These are phyloP conservation scores for Passalora sequoiae DNA, from an alignment of 2,329 filamentous ascomycete species.

Conservation along the genomic window DNA sequence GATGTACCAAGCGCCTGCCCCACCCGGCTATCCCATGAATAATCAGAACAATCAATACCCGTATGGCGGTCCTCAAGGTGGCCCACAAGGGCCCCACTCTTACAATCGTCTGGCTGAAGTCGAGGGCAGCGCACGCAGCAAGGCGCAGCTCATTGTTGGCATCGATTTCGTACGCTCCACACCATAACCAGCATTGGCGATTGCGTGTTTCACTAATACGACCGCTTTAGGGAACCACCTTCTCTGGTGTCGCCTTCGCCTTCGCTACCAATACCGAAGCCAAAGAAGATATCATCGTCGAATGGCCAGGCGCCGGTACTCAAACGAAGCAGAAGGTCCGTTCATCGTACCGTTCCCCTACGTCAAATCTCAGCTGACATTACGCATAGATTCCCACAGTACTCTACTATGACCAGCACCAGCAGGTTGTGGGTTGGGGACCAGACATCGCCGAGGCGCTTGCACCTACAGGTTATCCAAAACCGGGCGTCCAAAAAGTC, in stretches of 20 bases:
- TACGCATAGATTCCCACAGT: constrained; percentile 81
- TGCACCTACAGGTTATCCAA: constrained; percentile 93
- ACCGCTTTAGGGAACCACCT: constrained; percentile 74
- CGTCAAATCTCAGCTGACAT: constrained; percentile 16
- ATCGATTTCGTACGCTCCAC: constrained; percentile 83
- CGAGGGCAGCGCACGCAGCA: constrained; percentile 81
- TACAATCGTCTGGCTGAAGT: constrained; percentile 54
- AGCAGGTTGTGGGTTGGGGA: constrained; percentile 99
- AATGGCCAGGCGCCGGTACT: constrained; percentile 96
- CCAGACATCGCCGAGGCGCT: constrained; percentile 96
- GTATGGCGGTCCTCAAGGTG: constrained; percentile 21
- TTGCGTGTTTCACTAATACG: constrained; percentile 13
- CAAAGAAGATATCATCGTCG: constrained; percentile 97
- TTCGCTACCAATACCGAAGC: constrained; percentile 94
- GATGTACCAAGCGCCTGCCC: constrained; percentile 37
- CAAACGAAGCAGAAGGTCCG: constrained; percentile 96
- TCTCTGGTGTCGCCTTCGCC: constrained; percentile 91
- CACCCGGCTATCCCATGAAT: constrained; percentile 37
- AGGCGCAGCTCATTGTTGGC: constrained; percentile 95
- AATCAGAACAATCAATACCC: constrained; percentile 11
- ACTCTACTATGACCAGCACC: constrained; percentile 99
- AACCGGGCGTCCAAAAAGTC: constrained; percentile 95
- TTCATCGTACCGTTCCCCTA: constrained; percentile 10
- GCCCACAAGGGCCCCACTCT: constrained; percentile 18
- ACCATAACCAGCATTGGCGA: neutral